Conservation (phyloP, 345 rosid genomes). For the Arabidopsis suecica region DNA sequence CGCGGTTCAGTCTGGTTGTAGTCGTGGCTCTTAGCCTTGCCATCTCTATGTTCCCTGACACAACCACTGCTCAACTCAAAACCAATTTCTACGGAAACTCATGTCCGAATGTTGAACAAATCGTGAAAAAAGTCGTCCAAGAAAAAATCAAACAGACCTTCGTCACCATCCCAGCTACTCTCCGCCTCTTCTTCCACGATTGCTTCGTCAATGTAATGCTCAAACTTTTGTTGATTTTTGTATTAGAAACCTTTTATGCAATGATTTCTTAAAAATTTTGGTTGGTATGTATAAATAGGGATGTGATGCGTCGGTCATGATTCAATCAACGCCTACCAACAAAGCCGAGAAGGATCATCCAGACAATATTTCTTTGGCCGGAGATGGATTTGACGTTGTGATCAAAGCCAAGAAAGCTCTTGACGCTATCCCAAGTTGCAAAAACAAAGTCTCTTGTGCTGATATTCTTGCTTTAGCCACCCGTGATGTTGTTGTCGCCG, state of each 20-base stretch:
- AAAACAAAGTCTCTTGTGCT: conserved; percentile 78
- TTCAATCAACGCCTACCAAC: conserved; percentile 58
- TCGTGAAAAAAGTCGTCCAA: conserved; percentile 57
- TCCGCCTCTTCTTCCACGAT: conserved; percentile 90
- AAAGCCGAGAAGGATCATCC: conserved; percentile 86
- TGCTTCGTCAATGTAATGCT: conserved; percentile 69
- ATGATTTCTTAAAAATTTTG: conserved; percentile 4
- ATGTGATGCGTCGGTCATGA: conserved; percentile 78
- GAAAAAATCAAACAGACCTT: conserved; percentile 64
- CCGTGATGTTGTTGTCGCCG: conserved; percentile 71
- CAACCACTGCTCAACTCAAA: conserved; percentile 64
- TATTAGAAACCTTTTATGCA: neutral
- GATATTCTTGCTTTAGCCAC: conserved; percentile 88
- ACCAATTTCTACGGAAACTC: conserved; percentile 53
- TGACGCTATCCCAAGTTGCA: conserved; percentile 57
- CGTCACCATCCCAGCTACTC: conserved; percentile 76
- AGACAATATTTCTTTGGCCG: conserved; percentile 78
- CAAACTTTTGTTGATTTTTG: neutral
- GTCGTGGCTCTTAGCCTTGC: conserved; percentile 51
- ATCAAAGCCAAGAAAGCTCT: conserved; percentile 78
- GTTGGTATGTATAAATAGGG: conserved; percentile 50
- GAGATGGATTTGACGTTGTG: conserved; percentile 91
- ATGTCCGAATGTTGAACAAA: conserved; percentile 75
- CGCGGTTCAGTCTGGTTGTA: conserved; percentile 36
- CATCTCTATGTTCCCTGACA: conserved; percentile 52